Base-by-base conservation (phyloP, 441 rosid species). In the Gossypium trilobum region DNA sequence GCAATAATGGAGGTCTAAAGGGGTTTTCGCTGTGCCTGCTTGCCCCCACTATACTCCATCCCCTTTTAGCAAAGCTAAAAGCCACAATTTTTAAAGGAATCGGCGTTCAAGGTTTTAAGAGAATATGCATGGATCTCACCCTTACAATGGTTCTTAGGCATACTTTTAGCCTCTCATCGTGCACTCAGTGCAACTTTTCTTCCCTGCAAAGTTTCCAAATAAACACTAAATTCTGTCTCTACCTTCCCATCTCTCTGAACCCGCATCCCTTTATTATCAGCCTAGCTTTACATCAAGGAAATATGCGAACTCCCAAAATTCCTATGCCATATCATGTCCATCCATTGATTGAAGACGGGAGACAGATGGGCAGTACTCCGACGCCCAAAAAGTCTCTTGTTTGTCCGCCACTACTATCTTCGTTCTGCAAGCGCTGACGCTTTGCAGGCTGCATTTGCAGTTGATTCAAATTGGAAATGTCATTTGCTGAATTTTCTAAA, bases 301-400 rank as follows among this genome's bases (percentile, higher is more conserved):
- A 66, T 68, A 44, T 66, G 51, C 77, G 7, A 65, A 57, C 55
- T 57, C 51, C 48, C 52, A 60, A 58, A 33, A 52, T 60, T 29
- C 63, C 46, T 33, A 17, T 75, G 5, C 42, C 11, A 20, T 8
- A 33, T 90, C 83, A 89, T 71, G 84, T 88, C 95, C 93, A 90
- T 66, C 95, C 93, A 84, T 88, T 84, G 79, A 90, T 86, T 50
- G 98, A 80, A 64, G 95, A 73, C 66, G 89, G 90, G 64, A 84
- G 86, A 59, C 85, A 82, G 55, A 84, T 76, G 52, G 88, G 73
- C 75, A 79, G 89, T 36, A 81, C 85, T 50, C 95, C 97, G 27
- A 92, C 95, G 51, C 99, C 97, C 50, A 94, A 86, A 71, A 94
- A 94, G 65, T 94, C 97, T 68, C 99, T 88, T 13, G 97, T 92